A percentile compares a stretch with the other conserved stretches of the same genome.
Conservation (phyloP, 306 rosid genomes). For the Carpinus viminea region DNA sequence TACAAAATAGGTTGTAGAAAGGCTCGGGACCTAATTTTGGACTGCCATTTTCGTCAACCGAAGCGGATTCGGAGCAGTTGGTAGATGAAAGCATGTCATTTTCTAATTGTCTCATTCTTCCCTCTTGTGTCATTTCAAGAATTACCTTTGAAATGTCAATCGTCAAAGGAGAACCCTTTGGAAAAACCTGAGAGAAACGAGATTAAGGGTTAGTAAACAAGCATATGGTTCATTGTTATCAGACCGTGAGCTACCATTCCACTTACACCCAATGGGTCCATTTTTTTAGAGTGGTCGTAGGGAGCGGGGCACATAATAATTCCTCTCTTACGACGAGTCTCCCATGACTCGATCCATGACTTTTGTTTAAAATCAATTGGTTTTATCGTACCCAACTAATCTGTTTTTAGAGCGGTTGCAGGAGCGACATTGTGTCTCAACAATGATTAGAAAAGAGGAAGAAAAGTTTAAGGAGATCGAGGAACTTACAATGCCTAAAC, state of each 20-base stretch:
- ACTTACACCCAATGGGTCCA: too few relatives aligned
- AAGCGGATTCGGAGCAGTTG: slow-evolving; percentile 26
- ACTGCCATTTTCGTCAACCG: slow-evolving; percentile 17
- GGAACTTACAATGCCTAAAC: slow-evolving; percentile 59
- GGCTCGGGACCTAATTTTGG: slow-evolving; percentile 43
- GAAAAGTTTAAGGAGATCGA: background rate
- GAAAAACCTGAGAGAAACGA: slow-evolving; percentile 37
- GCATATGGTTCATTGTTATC: too few relatives aligned
- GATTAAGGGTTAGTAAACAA: background rate
- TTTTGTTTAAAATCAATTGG: too few relatives aligned
- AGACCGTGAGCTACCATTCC: too few relatives aligned
- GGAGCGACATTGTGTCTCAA: too few relatives aligned
- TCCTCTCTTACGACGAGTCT: too few relatives aligned
- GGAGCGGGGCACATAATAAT: too few relatives aligned
- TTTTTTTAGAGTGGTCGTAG: too few relatives aligned
- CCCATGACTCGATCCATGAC: too few relatives aligned
- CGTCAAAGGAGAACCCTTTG: slow-evolving; percentile 39
- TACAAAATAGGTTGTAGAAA: slow-evolving; percentile 40
- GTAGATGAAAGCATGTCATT: slow-evolving; percentile 31
- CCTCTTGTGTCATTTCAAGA: slow-evolving; percentile 30
- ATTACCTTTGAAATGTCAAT: slow-evolving; percentile 39
- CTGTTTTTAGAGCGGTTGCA: too few relatives aligned
- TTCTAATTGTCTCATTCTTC: slow-evolving; percentile 33
- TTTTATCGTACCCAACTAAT: too few relatives aligned
- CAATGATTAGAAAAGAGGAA: too few relatives aligned